phyloP scores from a whole-genome alignment of 305 asterid species.

The Rubia balearica region DNA sequence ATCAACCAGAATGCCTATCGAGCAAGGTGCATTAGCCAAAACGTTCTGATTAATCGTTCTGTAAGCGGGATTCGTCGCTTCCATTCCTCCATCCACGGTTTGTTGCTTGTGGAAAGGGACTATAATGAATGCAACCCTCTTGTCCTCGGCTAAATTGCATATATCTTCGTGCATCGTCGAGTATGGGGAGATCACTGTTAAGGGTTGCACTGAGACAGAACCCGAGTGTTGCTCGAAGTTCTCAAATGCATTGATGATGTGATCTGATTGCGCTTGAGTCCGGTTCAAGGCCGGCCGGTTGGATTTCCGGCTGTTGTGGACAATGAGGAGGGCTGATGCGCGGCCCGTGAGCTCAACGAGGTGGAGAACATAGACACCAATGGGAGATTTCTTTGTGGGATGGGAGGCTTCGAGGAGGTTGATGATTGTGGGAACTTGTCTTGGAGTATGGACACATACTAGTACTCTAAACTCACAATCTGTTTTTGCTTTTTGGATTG shows the following conservation, averaged over 20 bases:
- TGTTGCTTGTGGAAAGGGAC: conserved; percentile 88
- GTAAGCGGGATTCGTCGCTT: conserved; percentile 54
- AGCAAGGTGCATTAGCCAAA: conserved; percentile 67
- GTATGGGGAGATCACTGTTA: conserved; percentile 84
- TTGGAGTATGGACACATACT: conserved; percentile 64
- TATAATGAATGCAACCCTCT: conserved; percentile 51
- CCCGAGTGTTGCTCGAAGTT: conserved; percentile 64
- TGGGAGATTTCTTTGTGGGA: conserved; percentile 65
- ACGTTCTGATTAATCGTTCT: conserved; percentile 68
- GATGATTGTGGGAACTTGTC: conserved; percentile 79
- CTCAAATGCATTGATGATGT: conserved; percentile 78
- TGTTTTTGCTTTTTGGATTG: conserved; percentile 47
- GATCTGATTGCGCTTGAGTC: conserved; percentile 80
- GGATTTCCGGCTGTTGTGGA: conserved; percentile 51
- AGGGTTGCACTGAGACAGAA: conserved; percentile 57
- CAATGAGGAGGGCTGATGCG: conserved; percentile 82
- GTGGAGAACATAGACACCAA: conserved; percentile 56
- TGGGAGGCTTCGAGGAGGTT: conserved; percentile 76
- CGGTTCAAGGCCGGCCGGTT: conserved; percentile 62
- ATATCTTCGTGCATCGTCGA: conserved; percentile 90
- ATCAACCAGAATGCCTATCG: conserved; percentile 74
- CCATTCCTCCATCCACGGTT: conserved; percentile 88
- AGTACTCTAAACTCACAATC: conserved; percentile 62
- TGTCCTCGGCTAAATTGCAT: conserved; percentile 67
- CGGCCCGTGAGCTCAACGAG: conserved; percentile 90